Evolutionary conservation across 169 alveolate genomes (phyloP).

Genomic region (Cryptosporidium sp.): DNA sequence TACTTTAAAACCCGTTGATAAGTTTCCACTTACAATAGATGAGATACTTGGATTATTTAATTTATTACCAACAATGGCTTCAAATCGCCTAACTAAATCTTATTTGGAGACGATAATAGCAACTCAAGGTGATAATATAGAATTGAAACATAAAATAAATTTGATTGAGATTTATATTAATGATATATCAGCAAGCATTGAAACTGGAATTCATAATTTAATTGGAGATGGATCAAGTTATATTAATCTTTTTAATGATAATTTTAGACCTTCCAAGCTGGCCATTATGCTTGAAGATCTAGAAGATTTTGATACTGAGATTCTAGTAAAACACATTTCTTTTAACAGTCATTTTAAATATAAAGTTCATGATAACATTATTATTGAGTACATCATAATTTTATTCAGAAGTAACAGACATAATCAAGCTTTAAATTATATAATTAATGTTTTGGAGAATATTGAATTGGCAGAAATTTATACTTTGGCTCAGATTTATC

Average conservation of each 20-base stretch:
- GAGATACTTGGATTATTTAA: constrained; percentile 55
- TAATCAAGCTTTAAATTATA: constrained; percentile 26
- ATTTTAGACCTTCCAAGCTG: constrained; percentile 30
- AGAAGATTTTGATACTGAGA: constrained; percentile 22
- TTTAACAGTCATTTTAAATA: not conserved
- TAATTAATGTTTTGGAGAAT: constrained; percentile 12
- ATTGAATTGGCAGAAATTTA: constrained; percentile 61
- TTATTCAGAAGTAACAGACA: constrained; percentile 45
- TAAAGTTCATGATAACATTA: constrained; percentile 20
- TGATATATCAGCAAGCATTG: constrained; percentile 4
- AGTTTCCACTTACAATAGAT: constrained; percentile 54
- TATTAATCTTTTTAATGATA: constrained; percentile 10
- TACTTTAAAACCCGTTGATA: constrained; percentile 54
- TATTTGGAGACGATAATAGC: constrained; percentile 53
- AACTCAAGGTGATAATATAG: constrained; percentile 12
- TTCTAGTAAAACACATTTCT: not conserved
- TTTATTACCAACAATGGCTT: not conserved
- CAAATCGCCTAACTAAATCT: constrained; percentile 29
- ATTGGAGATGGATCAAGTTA: not conserved
- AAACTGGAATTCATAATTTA: not conserved
- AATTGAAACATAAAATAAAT: constrained; percentile 30
- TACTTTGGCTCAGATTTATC: constrained; percentile 57
- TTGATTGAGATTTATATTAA: constrained; percentile 44
- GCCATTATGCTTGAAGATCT: constrained; percentile 34
- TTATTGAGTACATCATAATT: constrained; percentile 51